Percentiles rank a stretch among this genome's conserved stretches.
Conservation (phyloP, 441 rosid genomes). For the Eruca vesicaria region DNA sequence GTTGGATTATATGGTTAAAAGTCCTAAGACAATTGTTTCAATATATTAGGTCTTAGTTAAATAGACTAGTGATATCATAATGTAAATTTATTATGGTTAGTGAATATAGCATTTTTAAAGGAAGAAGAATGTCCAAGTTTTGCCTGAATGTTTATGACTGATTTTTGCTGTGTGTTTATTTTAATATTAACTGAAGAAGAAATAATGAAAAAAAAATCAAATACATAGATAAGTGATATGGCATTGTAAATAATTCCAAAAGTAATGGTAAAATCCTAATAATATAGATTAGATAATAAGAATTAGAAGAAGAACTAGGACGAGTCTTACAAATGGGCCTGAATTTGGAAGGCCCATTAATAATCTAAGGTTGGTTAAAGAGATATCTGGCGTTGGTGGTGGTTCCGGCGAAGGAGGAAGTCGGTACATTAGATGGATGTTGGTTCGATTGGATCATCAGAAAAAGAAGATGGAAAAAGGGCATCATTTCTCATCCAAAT, state of each 20-base stretch:
- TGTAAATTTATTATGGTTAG: not conserved
- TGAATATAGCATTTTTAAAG: not conserved
- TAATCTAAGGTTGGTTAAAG: not conserved
- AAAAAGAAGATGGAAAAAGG: constrained; percentile 15
- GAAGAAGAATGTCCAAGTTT: too few relatives aligned
- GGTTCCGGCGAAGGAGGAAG: not conserved
- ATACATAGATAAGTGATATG: too few relatives aligned
- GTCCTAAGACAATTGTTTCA: not conserved
- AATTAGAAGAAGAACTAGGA: not conserved
- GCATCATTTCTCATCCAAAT: constrained; percentile 4
- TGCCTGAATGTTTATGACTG: too few relatives aligned
- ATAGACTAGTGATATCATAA: not conserved
- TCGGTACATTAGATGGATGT: not conserved
- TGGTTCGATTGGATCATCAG: too few relatives aligned
- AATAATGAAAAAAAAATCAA: too few relatives aligned
- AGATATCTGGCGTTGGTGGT: constrained; percentile 3
- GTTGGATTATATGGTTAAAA: not conserved
- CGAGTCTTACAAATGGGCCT: not conserved
- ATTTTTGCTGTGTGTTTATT: too few relatives aligned
- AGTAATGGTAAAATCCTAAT: too few relatives aligned
- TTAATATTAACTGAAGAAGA: too few relatives aligned
- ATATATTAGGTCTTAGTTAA: not conserved
- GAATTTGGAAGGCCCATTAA: not conserved
- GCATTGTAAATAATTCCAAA: too few relatives aligned
- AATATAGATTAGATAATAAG: too few relatives aligned